Evolutionary conservation across 495 filamentous ascomycete species (phyloP), one percentile per base, ranked within the genome.

Genomic region (Aspergillus panamensis): DNA sequence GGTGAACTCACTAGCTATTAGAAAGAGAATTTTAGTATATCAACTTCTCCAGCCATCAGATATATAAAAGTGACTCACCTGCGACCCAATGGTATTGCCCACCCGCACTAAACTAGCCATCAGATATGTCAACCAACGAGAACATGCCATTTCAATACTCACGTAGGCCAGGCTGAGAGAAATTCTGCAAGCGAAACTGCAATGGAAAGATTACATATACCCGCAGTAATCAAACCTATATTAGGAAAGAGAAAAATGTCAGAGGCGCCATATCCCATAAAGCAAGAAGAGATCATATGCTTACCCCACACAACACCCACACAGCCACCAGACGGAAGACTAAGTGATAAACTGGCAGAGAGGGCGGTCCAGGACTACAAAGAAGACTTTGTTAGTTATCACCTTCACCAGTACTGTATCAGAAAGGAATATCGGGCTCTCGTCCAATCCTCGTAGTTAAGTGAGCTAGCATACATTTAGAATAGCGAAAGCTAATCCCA

Each of bases 11-110:
- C 69, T 73, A 40, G 70, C 64, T 71, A 40, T 43, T 32, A n/a
- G 37, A 42, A 8, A 14, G 16, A 44, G 3, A 40, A 29, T 29
- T 37, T 62, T 30, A 61, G 55, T 51, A 50, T 31, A n/a, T 20
- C 8, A 9, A 21, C 35, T 32, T 40, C 17, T 37, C 16, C 31
- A 25, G 31, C 20, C 12, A 51, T 17, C 17, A 8, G 50, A 19
- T n/a, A 37, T 47, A 19, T n/a, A 32, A 57, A 10, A 37, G 12
- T 25, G 51, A 51, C 69, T 65, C 42, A 77, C 77, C 66, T 82
- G 87, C 86, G 14, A 87, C 87, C 88, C 87, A 91, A 68, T 89
- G 85, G 59, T 90, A 90, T 73, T 89, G 86, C 29, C 86, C 86
- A 58, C 80, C 80, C 54, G 81, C 78, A 12, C 77, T 78, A 51